Evolutionary conservation across 169 alveolate species (phyloP).

Genomic region (Plasmodium adleri): DNA sequence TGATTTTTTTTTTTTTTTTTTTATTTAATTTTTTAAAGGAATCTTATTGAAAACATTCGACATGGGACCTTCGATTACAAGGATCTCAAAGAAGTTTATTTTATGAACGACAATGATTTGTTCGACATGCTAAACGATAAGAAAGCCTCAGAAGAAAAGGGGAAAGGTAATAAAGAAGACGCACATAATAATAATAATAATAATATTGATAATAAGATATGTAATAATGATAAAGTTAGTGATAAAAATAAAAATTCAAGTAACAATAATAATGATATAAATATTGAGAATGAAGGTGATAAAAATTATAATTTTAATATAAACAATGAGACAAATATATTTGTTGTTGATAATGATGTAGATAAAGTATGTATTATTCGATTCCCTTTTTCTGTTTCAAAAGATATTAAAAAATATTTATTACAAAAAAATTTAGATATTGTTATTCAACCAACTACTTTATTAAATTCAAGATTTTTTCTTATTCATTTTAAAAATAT

Average conservation of each 20-base stretch:
- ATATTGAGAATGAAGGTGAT: neutral
- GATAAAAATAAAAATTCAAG: neutral
- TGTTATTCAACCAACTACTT: constrained; percentile 79
- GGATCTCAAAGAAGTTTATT: constrained; percentile 37
- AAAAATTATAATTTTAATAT: neutral
- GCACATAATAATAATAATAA: neutral
- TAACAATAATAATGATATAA: neutral
- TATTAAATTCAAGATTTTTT: constrained; percentile 78
- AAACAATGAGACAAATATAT: constrained; percentile 18
- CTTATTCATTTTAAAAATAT: constrained; percentile 71
- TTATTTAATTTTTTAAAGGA: neutral
- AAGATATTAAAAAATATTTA: constrained; percentile 58
- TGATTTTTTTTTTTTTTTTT: neutral
- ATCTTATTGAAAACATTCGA: constrained; percentile 37
- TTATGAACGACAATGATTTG: constrained; percentile 55
- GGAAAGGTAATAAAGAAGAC: neutral
- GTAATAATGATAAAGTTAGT: neutral
- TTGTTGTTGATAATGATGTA: constrained; percentile 30
- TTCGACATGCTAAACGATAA: constrained; percentile 18
- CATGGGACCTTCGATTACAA: constrained; percentile 52
- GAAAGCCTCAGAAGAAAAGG: constrained; percentile 13
- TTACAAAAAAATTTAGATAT: constrained; percentile 56
- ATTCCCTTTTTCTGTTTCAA: constrained; percentile 71
- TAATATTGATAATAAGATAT: neutral
- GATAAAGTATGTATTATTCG: constrained; percentile 77